These are phyloP conservation scores for Eucalyptus tenuipes DNA, from an alignment of 345 rosid genomes.

Conservation along the genomic window DNA sequence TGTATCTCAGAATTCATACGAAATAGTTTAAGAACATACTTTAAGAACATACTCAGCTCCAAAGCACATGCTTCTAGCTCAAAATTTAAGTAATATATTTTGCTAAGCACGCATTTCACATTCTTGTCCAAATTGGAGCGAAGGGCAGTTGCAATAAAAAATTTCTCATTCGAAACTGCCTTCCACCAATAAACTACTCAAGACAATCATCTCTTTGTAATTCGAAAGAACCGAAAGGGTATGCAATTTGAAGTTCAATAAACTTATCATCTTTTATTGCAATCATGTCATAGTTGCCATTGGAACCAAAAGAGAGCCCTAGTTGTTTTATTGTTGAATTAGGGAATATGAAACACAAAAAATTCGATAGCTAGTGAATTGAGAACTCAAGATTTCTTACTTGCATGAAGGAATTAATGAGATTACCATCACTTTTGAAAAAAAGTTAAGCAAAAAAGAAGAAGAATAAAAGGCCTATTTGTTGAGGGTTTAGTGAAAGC, in stretches of 20 bases:
- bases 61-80: too few relatives aligned
- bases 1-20: rapidly evolving
- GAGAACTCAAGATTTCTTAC: background rate
- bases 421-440: background rate
- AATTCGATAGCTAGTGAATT: background rate
- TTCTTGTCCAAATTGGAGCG: background rate
- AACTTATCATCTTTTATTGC: background rate
- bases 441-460: background rate
- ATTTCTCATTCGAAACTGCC: background rate
- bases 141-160: background rate
- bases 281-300: background rate
- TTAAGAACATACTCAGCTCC: too few relatives aligned
- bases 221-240: background rate
- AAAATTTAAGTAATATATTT: too few relatives aligned
- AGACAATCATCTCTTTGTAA: background rate
- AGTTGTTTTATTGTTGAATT: too few relatives aligned
- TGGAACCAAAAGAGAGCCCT: background rate
- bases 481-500: background rate
- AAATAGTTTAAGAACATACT: too few relatives aligned
- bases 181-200: background rate
- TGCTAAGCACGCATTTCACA: background rate
- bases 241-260: background rate
- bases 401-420: background rate
- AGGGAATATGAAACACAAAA: background rate
- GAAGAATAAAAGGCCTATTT: background rate